Percentiles rank a stretch among this genome's conserved stretches.
Evolutionary conservation across 495 filamentous ascomycete species (phyloP).

Genomic region (Halenospora varia): DNA sequence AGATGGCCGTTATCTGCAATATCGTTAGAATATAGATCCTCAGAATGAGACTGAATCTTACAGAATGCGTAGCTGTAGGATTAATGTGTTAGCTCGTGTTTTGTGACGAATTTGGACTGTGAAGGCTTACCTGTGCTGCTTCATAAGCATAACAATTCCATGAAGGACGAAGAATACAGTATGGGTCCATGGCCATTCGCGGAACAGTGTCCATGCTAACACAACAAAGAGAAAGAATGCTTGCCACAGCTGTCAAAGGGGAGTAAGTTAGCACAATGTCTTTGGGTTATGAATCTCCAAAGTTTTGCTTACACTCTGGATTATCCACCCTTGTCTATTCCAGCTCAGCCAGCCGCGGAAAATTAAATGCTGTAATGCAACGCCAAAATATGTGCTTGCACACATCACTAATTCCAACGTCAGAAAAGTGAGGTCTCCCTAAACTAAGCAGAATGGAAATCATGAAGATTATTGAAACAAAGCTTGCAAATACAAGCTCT

Average conservation of each 20-base stretch:
- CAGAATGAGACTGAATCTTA: no score
- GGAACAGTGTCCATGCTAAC: slow-evolving; percentile 55
- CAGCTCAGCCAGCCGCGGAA: slow-evolving; percentile 53
- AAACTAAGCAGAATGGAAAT: background rate
- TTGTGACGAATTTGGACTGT: background rate
- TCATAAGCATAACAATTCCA: slow-evolving; percentile 69
- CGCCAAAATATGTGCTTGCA: slow-evolving; percentile 51
- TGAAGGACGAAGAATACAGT: slow-evolving; percentile 69
- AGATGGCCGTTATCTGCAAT: slow-evolving; percentile 60
- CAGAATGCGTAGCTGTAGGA: slow-evolving; percentile 58
- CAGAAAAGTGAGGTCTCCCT: no score
- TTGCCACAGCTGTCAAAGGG: slow-evolving; percentile 53
- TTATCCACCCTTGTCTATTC: slow-evolving; percentile 59
- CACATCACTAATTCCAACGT: no score
- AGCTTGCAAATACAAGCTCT: no score
- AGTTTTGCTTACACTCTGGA: slow-evolving; percentile 52
- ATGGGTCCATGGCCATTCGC: slow-evolving; percentile 76
- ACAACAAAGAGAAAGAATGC: slow-evolving; percentile 51
- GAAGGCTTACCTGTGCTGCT: slow-evolving; percentile 48
- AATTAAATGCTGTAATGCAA: slow-evolving; percentile 55
- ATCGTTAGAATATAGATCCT: background rate
- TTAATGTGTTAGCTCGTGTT: no score
- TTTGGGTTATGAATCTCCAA: background rate
- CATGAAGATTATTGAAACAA: no score
- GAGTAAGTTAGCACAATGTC: background rate